Conservation (phyloP, 1,284 basidiomycete genomes). For the Apiotrichum sp. region DNA sequence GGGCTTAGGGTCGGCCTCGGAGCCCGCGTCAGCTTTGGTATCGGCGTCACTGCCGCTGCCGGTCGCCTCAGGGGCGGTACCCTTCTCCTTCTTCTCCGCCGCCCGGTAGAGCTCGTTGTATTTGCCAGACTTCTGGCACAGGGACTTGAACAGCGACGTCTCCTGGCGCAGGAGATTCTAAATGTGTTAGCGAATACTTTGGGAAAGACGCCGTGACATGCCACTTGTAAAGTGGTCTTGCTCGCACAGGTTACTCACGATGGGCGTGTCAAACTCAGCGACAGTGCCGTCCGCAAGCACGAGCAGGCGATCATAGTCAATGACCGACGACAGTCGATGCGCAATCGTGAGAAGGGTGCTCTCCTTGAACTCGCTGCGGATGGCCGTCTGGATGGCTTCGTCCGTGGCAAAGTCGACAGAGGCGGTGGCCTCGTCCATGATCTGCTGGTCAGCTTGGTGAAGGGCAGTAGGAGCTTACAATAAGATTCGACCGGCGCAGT, state of each 20-base stretch:
- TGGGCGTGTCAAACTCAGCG: slow-evolving; percentile 76
- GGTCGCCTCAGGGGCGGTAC: not conserved
- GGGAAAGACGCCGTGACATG: no score
- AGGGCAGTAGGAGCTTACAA: slow-evolving; percentile 41
- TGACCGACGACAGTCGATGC: slow-evolving; percentile 61
- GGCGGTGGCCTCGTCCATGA: slow-evolving; percentile 78
- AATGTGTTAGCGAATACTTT: not conserved
- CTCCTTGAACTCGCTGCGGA: slow-evolving; percentile 68
- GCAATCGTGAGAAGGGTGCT: slow-evolving; percentile 80
- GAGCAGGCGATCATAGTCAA: slow-evolving; percentile 73
- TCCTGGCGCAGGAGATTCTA: slow-evolving; percentile 63
- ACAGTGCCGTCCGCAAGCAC: slow-evolving; percentile 73
- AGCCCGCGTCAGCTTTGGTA: not conserved
- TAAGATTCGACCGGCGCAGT: slow-evolving; percentile 65
- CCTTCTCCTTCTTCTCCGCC: slow-evolving; percentile 40
- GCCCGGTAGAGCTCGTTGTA: slow-evolving; percentile 54
- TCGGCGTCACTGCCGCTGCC: not conserved
- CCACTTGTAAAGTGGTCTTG: no score
- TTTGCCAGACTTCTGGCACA: slow-evolving; percentile 76
- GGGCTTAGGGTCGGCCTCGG: no score
- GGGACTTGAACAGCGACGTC: slow-evolving; percentile 65
- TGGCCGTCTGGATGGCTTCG: slow-evolving; percentile 66
- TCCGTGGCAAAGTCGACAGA: slow-evolving; percentile 69
- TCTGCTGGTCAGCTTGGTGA: slow-evolving; percentile 27
- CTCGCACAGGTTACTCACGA: slow-evolving; percentile 29